Evolutionary conservation across 768 basidiomycete species (phyloP).

Genomic region (Suillus discolor): DNA sequence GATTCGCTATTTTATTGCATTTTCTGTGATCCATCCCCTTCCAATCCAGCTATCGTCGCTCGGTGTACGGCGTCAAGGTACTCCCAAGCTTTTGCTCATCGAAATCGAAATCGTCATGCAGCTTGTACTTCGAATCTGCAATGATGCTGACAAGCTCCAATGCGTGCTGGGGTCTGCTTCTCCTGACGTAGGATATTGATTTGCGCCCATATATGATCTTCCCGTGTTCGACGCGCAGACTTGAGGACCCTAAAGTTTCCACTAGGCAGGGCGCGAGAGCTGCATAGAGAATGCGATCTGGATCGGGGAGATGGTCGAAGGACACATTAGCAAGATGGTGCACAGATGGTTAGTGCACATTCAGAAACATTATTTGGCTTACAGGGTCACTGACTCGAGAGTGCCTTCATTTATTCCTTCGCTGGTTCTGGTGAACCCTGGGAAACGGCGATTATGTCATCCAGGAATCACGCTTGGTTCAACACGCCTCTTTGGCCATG

Average conservation of each 20-base stretch:
- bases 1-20: neutral
- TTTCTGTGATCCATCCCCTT: slow-evolving; percentile 49
- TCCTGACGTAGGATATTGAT: slow-evolving; percentile 63
- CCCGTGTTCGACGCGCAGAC: slow-evolving; percentile 70
- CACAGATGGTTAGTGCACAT: no score
- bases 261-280: slow-evolving; percentile 70
- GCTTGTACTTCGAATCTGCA: slow-evolving; percentile 82
- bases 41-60: slow-evolving; percentile 71
- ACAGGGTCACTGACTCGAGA: no score
- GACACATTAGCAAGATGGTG: no score
- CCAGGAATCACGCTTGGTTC: no score
- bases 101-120: slow-evolving; percentile 84
- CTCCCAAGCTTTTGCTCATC: slow-evolving; percentile 63
- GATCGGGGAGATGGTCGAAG: no score
- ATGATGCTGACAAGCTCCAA: slow-evolving; percentile 82
- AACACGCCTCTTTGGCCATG: no score
- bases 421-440: no score
- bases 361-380: no score
- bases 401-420: no score
- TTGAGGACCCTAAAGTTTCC: slow-evolving; percentile 68
- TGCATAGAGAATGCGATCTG: slow-evolving; percentile 51
- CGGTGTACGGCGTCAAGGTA: slow-evolving; percentile 76
- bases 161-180: slow-evolving; percentile 43
- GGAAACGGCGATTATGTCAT: no score
- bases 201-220: slow-evolving; percentile 52